Percentiles rank a stretch among this genome's conserved stretches.
Evolutionary conservation across 768 basidiomycete genomes (phyloP).

Genomic region (Cubamyces sp.): DNA sequence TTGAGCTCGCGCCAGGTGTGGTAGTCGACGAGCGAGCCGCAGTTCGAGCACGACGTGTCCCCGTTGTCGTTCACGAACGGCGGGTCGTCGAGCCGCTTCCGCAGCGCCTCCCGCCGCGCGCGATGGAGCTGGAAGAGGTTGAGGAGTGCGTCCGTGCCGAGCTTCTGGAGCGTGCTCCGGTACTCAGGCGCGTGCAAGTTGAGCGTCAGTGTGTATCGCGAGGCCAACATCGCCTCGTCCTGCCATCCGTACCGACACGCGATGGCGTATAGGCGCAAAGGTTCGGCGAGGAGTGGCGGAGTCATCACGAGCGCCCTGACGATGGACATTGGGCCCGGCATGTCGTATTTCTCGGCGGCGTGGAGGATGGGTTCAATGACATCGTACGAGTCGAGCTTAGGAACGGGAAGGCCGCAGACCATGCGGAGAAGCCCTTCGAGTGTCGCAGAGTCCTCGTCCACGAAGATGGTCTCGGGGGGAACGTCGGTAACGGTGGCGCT

Average conservation of each 20-base stretch:
- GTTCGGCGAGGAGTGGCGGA: conserved; percentile 45
- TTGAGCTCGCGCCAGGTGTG: conserved; percentile 70
- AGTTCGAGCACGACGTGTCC: conserved; percentile 58
- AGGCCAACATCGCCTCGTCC: conserved; percentile 56
- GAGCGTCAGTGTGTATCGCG: conserved; percentile 56
- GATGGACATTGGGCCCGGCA: conserved; percentile 65
- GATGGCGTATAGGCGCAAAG: conserved; percentile 34
- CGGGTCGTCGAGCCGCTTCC: conserved; percentile 52
- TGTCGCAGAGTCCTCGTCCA: conserved; percentile 59
- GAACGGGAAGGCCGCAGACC: conserved; percentile 61
- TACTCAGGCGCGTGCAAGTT: conserved; percentile 52
- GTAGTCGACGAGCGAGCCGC: conserved; percentile 54
- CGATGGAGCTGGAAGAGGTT: conserved; percentile 60
- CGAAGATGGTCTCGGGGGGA: conserved; percentile 47
- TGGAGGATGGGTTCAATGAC: conserved; percentile 59
- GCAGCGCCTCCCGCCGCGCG: conserved; percentile 52
- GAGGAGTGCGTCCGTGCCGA: conserved; percentile 56
- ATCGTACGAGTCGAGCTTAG: conserved; percentile 53
- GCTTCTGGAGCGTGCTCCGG: conserved; percentile 48
- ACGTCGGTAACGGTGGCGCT: conserved; percentile 7
- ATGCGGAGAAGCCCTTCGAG: conserved; percentile 63
- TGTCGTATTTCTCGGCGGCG: conserved; percentile 72
- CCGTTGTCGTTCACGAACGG: conserved; percentile 58
- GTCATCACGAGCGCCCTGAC: conserved; percentile 61
- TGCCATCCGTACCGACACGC: conserved; percentile 61